Conservation (phyloP, 805 yeast species). For the Blastobotrys parvus region DNA sequence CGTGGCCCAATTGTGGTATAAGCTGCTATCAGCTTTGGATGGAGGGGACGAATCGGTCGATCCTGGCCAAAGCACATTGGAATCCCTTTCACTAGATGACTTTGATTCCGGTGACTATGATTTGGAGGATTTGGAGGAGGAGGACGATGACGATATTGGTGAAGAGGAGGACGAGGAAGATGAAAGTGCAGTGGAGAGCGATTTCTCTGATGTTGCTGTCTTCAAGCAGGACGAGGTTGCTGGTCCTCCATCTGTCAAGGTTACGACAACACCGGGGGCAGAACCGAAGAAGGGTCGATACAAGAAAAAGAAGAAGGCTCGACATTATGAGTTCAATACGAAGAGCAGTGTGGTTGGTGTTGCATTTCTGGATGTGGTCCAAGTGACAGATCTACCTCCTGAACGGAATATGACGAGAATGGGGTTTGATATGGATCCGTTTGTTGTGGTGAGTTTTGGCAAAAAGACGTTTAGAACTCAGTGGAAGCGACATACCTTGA, state of each 20-base stretch:
- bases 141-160: slow-evolving; percentile 1
- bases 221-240: not conserved
- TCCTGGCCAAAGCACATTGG: not conserved
- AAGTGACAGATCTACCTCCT: slow-evolving; percentile 75
- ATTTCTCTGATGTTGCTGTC: not conserved
- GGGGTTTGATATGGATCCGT: slow-evolving; percentile 94
- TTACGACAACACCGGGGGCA: not conserved
- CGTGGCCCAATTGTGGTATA: slow-evolving; percentile 9
- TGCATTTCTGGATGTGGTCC: slow-evolving; percentile 62
- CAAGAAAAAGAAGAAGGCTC: slow-evolving; percentile 4
- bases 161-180: slow-evolving; percentile 5
- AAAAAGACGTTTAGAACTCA: slow-evolving; percentile 79
- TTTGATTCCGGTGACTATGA: not conserved
- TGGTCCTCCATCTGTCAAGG: not conserved
- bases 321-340: slow-evolving; percentile 18
- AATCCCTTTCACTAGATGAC: slow-evolving; percentile 1
- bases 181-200: not conserved
- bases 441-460: slow-evolving; percentile 85
- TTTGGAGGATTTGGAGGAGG: not conserved
- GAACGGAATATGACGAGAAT: slow-evolving; percentile 59
- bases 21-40: not conserved
- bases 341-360: slow-evolving; percentile 46
- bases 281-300: slow-evolving; percentile 1
- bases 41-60: not conserved
- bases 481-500: slow-evolving; percentile 71